Evolutionary conservation across 768 basidiomycete species (phyloP).

Genomic region (Leucosporidium scottii): DNA sequence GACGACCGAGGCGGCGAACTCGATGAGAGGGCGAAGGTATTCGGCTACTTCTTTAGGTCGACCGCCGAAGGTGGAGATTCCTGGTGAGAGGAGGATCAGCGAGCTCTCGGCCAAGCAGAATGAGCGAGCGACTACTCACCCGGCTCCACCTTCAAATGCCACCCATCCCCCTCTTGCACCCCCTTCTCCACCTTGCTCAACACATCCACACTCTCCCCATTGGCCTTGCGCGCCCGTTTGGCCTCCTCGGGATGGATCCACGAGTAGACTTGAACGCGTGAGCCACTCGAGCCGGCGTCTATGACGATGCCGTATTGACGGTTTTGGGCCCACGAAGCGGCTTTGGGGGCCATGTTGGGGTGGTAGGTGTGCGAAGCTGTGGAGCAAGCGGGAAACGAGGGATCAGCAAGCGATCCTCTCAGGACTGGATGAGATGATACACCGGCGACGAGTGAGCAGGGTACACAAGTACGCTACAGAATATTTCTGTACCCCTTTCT

Average conservation of each 20-base stretch:
- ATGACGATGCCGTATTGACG: constrained; percentile 89
- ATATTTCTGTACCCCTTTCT: too few species aligned
- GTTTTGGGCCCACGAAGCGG: constrained; percentile 16
- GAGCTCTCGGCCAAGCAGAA: too few species aligned
- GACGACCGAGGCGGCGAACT: constrained; percentile 71
- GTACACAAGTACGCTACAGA: too few species aligned
- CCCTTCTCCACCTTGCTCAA: constrained; percentile 90
- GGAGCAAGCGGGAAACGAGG: too few species aligned
- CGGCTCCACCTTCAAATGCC: constrained; percentile 88
- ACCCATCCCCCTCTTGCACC: constrained; percentile 66
- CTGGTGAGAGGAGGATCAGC: constrained; percentile 45
- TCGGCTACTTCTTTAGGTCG: constrained; percentile 61
- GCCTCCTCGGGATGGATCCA: constrained; percentile 76
- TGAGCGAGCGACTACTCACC: constrained; percentile 16
- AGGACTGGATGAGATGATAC: too few species aligned
- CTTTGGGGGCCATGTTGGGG: constrained; percentile 13
- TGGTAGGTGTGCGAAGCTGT: too few species aligned
- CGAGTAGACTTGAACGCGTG: constrained; percentile 85
- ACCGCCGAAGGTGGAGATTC: constrained; percentile 73
- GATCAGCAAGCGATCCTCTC: too few species aligned
- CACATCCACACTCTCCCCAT: constrained; percentile 49
- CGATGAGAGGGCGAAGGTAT: constrained; percentile 75
- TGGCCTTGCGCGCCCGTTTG: constrained; percentile 49
- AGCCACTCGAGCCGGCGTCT: constrained; percentile 97
- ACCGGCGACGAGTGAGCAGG: too few species aligned